A percentile compares a stretch with the other conserved stretches of the same genome.
Conservation (phyloP, 257 asterid species). For the Solanum chilense region DNA sequence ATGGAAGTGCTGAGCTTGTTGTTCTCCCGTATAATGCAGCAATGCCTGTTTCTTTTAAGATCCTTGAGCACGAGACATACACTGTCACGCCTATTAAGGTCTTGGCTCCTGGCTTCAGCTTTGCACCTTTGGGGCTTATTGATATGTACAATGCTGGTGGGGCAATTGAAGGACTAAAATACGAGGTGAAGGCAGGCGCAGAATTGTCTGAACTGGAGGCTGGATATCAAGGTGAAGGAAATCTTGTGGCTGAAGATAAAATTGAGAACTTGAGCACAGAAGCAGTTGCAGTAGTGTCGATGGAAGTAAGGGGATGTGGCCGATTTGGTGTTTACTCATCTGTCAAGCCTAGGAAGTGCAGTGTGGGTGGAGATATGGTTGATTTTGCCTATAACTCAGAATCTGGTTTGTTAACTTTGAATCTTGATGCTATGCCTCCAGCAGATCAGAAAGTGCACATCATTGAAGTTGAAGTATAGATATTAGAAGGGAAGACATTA, state of each 20-base stretch:
- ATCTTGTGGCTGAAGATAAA: constrained; percentile 2
- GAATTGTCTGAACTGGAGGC: constrained; percentile 11
- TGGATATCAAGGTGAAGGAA: constrained; percentile 13
- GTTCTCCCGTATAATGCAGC: constrained; percentile 41
- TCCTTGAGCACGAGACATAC: constrained; percentile 69
- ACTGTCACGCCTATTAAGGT: constrained; percentile 55
- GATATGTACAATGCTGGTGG: constrained; percentile 82
- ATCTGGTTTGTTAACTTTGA: constrained; percentile 49
- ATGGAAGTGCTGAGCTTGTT: constrained; percentile 19
- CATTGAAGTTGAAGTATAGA: constrained; percentile 46
- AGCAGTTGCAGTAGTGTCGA: constrained; percentile 27
- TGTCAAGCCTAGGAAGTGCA: constrained; percentile 38
- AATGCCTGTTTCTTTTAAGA: constrained; percentile 65
- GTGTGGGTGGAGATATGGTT: constrained; percentile 19
- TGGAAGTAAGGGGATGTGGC: constrained; percentile 68
- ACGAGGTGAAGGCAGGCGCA: constrained; percentile 28
- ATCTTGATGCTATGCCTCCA: constrained; percentile 54
- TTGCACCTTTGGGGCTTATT: constrained; percentile 71
- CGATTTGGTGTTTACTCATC: constrained; percentile 71
- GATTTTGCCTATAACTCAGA: constrained; percentile 37
- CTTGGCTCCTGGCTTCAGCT: constrained; percentile 30
- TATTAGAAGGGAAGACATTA: background rate
- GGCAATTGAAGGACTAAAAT: constrained; percentile 52
- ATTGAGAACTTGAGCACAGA: constrained; percentile 21
- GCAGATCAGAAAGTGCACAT: constrained; percentile 39